Evolutionary conservation across 148 eudicot genomes (phyloP).

Genomic region (Spergularia bocconei): DNA sequence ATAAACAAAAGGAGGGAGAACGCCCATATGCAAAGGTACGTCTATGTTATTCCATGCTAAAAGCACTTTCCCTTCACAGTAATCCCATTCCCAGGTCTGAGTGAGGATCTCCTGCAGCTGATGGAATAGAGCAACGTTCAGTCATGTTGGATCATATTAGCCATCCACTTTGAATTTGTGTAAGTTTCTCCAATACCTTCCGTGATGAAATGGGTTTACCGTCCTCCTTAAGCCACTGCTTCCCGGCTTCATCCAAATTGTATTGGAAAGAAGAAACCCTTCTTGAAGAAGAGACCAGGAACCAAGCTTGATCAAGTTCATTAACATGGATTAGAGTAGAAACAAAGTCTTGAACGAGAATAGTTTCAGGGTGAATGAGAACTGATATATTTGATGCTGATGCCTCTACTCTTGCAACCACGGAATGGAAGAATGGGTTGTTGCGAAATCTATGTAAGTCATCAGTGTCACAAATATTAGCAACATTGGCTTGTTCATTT

Average conservation of each 20-base stretch:
- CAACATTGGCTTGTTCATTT: background rate
- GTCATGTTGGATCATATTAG: constrained; percentile 14
- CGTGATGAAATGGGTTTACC: constrained; percentile 36
- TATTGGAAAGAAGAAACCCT: constrained; percentile 54
- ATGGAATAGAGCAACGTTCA: constrained; percentile 33
- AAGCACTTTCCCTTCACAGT: constrained; percentile 53
- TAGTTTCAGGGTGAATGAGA: constrained; percentile 67
- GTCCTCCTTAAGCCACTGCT: constrained; percentile 58
- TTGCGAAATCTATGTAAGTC: constrained; percentile 53
- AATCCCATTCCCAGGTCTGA: constrained; percentile 37
- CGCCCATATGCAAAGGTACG: constrained; percentile 78
- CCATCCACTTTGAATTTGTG: constrained; percentile 23
- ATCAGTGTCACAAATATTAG: constrained; percentile 3
- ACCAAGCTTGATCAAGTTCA: constrained; percentile 90
- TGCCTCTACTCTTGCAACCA: constrained; percentile 83
- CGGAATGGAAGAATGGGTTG: constrained; percentile 87
- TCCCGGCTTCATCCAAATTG: constrained; percentile 52
- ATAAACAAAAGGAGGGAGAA: constrained; percentile 84
- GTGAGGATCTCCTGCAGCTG: constrained; percentile 76
- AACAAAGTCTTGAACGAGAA: constrained; percentile 70
- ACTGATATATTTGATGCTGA: constrained; percentile 68
- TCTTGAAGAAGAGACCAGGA: constrained; percentile 60
- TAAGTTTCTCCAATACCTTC: constrained; percentile 50
- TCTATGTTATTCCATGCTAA: constrained; percentile 89
- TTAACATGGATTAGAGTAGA: constrained; percentile 52